Conservation (phyloP, 805 yeast genomes). For the Cyberlindnera mississippiensis region DNA sequence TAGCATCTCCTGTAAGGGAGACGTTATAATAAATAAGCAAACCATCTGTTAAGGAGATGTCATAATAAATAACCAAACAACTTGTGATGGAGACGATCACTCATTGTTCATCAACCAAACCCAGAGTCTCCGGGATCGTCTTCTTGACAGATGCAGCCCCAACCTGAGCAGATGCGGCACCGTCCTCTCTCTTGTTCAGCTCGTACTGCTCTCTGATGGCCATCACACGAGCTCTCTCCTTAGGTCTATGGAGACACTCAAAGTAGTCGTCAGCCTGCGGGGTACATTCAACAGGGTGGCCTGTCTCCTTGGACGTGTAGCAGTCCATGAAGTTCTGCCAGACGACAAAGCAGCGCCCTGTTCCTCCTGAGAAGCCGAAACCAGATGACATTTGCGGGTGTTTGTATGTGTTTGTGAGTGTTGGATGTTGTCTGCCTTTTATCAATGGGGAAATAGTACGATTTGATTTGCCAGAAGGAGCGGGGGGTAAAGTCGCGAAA, state of each 20-base stretch:
- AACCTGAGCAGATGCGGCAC: conserved; percentile 4
- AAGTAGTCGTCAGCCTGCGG: conserved; percentile 43
- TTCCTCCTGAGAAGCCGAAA: conserved; percentile 39
- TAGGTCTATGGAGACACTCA: conserved; percentile 47
- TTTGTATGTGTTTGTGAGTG: neutral
- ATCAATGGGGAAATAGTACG: neutral
- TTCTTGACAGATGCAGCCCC: conserved; percentile 5
- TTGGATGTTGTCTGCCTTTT: neutral
- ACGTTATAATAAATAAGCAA: too few species aligned
- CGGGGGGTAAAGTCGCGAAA: too few species aligned
- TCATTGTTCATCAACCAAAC: conserved; percentile 5
- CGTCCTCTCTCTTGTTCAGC: conserved; percentile 11
- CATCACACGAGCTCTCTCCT: conserved; percentile 33
- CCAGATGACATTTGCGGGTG: conserved; percentile 33
- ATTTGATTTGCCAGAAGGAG: too few species aligned
- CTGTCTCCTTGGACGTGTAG: conserved; percentile 37
- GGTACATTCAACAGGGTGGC: conserved; percentile 35
- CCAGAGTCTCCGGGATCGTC: conserved; percentile 9
- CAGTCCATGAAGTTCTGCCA: conserved; percentile 45
- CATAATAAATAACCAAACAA: too few species aligned
- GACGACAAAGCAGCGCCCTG: conserved; percentile 43
- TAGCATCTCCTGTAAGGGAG: too few species aligned
- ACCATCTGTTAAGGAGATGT: too few species aligned
- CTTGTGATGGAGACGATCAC: too few species aligned
- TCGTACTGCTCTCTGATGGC: conserved; percentile 25